phyloP scores from a whole-genome alignment of 305 asterid species.

The Fraxinus ornus region DNA sequence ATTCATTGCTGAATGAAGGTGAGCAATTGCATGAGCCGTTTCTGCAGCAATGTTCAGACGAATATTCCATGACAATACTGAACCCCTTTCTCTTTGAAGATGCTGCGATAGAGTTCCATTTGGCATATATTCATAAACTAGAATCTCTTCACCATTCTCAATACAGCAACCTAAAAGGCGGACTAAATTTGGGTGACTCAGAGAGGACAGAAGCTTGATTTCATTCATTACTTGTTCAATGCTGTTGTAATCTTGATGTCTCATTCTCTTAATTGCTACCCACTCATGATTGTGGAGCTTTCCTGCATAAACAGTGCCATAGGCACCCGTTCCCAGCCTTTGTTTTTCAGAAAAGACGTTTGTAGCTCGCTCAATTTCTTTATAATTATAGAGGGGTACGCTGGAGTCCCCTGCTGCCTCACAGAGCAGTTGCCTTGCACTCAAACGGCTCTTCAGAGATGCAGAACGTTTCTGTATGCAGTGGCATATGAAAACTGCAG shows the following conservation, averaged over 20 bases:
- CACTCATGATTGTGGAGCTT: conserved; percentile 5
- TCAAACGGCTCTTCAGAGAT: conserved; percentile 31
- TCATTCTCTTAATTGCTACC: conserved; percentile 17
- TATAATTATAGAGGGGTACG: conserved; percentile 28
- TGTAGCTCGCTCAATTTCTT: conserved; percentile 22
- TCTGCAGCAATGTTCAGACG: conserved; percentile 92
- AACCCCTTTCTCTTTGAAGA: conserved; percentile 35
- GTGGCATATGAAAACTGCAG: conserved; percentile 37
- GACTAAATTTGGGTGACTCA: conserved; percentile 12
- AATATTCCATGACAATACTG: conserved; percentile 75
- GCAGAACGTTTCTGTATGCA: conserved; percentile 52
- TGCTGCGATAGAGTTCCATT: conserved; percentile 17
- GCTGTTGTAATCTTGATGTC: neutral
- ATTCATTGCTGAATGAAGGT: conserved; percentile 75
- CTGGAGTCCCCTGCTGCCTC: conserved; percentile 73
- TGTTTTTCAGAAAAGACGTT: conserved; percentile 12
- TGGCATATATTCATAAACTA: conserved; percentile 74
- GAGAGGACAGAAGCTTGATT: conserved; percentile 5
- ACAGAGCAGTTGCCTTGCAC: conserved; percentile 28
- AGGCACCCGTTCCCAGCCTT: conserved; percentile 22
- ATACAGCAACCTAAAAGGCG: conserved; percentile 21
- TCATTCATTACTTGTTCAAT: conserved; percentile 21
- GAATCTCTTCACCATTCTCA: conserved; percentile 17
- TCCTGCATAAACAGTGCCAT: conserved; percentile 21
- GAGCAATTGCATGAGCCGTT: conserved; percentile 84